Conservation (phyloP, 306 rosid species). For the Quercus gilva region DNA sequence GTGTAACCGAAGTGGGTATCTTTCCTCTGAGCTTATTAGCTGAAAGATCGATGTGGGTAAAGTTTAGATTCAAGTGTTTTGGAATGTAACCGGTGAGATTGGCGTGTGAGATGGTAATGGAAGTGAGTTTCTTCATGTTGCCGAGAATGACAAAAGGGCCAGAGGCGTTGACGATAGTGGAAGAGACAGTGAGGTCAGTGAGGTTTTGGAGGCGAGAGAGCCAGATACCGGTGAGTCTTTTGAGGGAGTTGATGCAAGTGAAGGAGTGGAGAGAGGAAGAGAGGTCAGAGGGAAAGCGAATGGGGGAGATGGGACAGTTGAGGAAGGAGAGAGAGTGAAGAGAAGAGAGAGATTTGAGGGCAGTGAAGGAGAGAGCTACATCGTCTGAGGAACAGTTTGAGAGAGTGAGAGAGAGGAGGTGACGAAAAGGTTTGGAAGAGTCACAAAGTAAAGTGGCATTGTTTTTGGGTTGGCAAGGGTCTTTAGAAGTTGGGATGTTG, state of each 20-base stretch:
- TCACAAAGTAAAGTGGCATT: slow-evolving; percentile 66
- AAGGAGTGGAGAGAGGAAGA: slow-evolving; percentile 68
- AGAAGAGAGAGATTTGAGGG: slow-evolving; percentile 85
- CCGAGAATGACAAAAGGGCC: slow-evolving; percentile 83
- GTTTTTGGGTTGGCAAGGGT: slow-evolving; percentile 70
- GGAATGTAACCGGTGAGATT: slow-evolving; percentile 78
- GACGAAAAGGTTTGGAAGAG: slow-evolving; percentile 73
- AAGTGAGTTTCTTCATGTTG: slow-evolving; percentile 58
- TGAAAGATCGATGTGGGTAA: slow-evolving; percentile 76
- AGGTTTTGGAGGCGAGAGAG: slow-evolving; percentile 73
- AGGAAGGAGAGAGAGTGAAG: slow-evolving; percentile 67
- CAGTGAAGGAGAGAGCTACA: slow-evolving; percentile 79
- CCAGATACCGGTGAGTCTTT: slow-evolving; percentile 73
- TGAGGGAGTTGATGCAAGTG: slow-evolving; percentile 61
- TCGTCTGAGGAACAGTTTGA: slow-evolving; percentile 66
- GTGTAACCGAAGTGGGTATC: slow-evolving; percentile 57
- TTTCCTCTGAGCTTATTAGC: slow-evolving; percentile 62
- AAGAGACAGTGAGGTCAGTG: slow-evolving; percentile 68
- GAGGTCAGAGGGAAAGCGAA: slow-evolving; percentile 77
- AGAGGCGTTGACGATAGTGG: slow-evolving; percentile 47
- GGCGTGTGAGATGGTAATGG: slow-evolving; percentile 66
- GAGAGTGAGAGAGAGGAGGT: slow-evolving; percentile 65
- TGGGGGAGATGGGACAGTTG: slow-evolving; percentile 81
- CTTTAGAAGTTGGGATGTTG: slow-evolving; percentile 72
- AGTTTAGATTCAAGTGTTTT: slow-evolving; percentile 51